Conservation (phyloP, 805 yeast species). For the Hermanozyma aechmeae region DNA sequence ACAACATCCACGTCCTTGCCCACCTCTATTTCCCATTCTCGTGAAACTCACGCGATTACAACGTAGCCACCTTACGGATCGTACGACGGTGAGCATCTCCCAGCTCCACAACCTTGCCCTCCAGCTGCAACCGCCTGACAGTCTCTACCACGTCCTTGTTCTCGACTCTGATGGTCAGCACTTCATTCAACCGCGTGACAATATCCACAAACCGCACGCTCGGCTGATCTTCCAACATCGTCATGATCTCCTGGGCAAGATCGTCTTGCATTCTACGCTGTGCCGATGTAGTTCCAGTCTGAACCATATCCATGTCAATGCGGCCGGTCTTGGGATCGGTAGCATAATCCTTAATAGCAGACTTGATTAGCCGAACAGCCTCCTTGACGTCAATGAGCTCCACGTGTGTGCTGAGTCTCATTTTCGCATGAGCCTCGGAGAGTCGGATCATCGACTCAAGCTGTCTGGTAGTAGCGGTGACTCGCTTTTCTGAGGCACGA, state of each 20-base stretch:
- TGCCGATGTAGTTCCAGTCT: slow-evolving; percentile 87
- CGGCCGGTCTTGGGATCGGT: slow-evolving; percentile 96
- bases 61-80: slow-evolving; percentile 24
- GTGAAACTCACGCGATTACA: too few species aligned
- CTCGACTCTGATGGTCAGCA: slow-evolving; percentile 55
- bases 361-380: slow-evolving; percentile 84
- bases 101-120: slow-evolving; percentile 55
- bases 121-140: slow-evolving; percentile 58
- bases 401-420: slow-evolving; percentile 71
- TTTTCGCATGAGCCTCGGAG: slow-evolving; percentile 94
- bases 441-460: slow-evolving; percentile 92
- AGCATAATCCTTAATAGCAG: slow-evolving; percentile 96
- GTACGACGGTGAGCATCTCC: slow-evolving; percentile 70
- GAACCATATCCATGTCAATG: slow-evolving; percentile 94
- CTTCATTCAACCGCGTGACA: slow-evolving; percentile 55
- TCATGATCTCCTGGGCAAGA: slow-evolving; percentile 48
- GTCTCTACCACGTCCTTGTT: slow-evolving; percentile 62
- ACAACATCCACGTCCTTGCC: too few species aligned
- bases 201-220: slow-evolving; percentile 49
- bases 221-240: slow-evolving; percentile 41
- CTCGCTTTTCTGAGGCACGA: slow-evolving; percentile 75
- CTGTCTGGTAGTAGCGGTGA: slow-evolving; percentile 97
- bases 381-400: slow-evolving; percentile 79
- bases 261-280: slow-evolving; percentile 75
- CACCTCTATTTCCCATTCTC: too few species aligned